Evolutionary conservation across 106 monocot genomes (phyloP), one percentile per base, ranked within the genome.

Genomic region (Dioscorea alata): DNA sequence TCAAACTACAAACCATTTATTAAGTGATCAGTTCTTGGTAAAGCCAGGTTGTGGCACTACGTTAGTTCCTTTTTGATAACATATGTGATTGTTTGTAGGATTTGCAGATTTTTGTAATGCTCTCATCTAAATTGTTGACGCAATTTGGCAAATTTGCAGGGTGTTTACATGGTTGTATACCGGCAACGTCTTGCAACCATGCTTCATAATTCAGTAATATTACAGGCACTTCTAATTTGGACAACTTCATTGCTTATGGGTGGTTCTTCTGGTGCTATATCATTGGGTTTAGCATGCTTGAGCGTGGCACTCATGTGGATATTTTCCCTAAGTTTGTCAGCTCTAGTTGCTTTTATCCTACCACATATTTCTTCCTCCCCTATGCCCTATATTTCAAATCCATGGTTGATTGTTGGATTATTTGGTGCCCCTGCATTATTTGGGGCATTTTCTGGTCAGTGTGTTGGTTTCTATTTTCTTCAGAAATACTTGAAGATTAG

Each of bases 151-250:
- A 76, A 23, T 68, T 79, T 82, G 73, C 76, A 99, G 97, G 97
- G 97, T 12, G 81, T 79, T 78, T 85, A 92, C 83, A 99, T 93
- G 97, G 76, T 99, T 61, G 84, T 81, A n/a, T 99, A 93, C 61
- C 42, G 85, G 54, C 82, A 87, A 69, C 76, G 73, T 10, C 74
- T 93, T 73, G 90, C 97, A 31, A 78, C 71, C 70, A 81, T 85
- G 79, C 74, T 99, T 62, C 75, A 92, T 57, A 93, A 92, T 60
- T 92, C 97, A 0, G 87, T 99, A 23, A 81, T 99, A 75, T 67
- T 92, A 32, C 97, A 99, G 76, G 79, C 92, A 51, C 60, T 99
- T 76, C 69, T 99, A 52, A 53, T 99, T 75, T 90, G 89, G 92
- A 75, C 68, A 35, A 72, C 82, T 70, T 99, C 97, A 69, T 76